Base-by-base conservation (phyloP, 2,329 filamentous ascomycete genomes). In the Stagonosporopsis chrysanthemi region DNA sequence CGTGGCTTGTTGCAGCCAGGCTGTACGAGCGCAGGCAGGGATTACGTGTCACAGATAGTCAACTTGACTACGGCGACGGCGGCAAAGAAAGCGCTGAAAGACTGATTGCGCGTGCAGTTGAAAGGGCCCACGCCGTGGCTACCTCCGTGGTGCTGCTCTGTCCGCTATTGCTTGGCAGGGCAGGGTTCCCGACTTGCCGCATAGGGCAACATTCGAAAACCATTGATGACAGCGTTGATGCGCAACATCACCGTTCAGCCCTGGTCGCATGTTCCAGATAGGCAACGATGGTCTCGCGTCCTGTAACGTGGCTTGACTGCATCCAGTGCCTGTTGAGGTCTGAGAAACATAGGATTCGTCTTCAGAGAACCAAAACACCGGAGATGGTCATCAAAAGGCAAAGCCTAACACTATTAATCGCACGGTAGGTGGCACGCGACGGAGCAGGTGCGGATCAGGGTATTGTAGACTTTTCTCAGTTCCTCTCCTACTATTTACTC, bases 1-100 rank as follows among this genome's bases (percentile, higher is more conserved):
- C 74, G 75, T 75, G 75, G 74, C 75, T 75, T 70, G 58, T 72
- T 55, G 60, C 61, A 74, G 74, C 74, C 74, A 71, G 73, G 72
- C 71, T 57, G 53, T 58, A 54, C 39, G 56, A 61, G 64, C 64
- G 65, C 57, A 61, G 55, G 52, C 57, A 42, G 48, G 40, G 38
- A 52, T 43, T 33, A 56, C 48, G 54, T 51, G 26, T 52, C 36
- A 12, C 24, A 31, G 29, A 29, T 39, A 38, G 42, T 24, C 31
- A 29, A n/a, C 22, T 38, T 35, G 14, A 8, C n/a, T 6, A 39
- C 9, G 12, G 23, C 28, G n/a, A 31, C 28, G 29, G 33, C 38
- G 51, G 22, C 38, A 19, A 44, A 23, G n/a, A 33, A 28, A 57
- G 29, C 33, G 54, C 54, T 57, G 54, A 43, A 38, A 52, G 43